Evolutionary conservation across 1,284 basidiomycete species (phyloP).

Genomic region (Agaricales sp.): DNA sequence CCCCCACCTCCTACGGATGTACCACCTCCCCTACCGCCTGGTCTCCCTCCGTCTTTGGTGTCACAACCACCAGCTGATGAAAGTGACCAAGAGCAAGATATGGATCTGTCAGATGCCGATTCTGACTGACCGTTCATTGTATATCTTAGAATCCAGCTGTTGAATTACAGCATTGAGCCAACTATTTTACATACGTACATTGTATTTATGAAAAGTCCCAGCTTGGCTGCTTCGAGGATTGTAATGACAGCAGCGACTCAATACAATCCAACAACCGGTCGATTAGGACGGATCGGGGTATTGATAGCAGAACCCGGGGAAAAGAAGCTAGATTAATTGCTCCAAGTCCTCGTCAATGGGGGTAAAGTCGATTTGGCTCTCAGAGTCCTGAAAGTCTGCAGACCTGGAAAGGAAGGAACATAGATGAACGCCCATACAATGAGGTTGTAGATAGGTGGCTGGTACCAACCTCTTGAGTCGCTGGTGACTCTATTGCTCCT

Average conservation of each 20-base stretch:
- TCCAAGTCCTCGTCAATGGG: background rate
- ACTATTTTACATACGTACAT: background rate
- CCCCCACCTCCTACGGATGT: conserved; percentile 15
- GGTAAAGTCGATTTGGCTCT: background rate
- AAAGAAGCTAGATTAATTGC: background rate
- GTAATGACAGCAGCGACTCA: too few species aligned
- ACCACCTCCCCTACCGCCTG: conserved; percentile 10
- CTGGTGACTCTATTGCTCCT: background rate
- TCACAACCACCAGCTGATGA: too few species aligned
- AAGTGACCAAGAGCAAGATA: conserved; percentile 14
- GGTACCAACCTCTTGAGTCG: background rate
- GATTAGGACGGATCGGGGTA: background rate
- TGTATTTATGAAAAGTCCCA: background rate
- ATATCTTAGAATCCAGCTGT: too few species aligned
- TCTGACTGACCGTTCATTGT: background rate
- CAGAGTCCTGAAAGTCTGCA: background rate
- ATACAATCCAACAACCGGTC: background rate
- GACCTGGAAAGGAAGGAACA: background rate
- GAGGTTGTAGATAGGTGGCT: too few species aligned
- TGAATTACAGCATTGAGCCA: background rate
- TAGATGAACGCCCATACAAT: too few species aligned
- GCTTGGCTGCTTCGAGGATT: background rate
- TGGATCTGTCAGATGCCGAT: conserved; percentile 15
- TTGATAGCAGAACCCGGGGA: background rate
- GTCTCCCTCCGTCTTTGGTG: conserved; percentile 1